phyloP scores from a whole-genome alignment of 257 asterid genomes.

The Sherardia arvensis region DNA sequence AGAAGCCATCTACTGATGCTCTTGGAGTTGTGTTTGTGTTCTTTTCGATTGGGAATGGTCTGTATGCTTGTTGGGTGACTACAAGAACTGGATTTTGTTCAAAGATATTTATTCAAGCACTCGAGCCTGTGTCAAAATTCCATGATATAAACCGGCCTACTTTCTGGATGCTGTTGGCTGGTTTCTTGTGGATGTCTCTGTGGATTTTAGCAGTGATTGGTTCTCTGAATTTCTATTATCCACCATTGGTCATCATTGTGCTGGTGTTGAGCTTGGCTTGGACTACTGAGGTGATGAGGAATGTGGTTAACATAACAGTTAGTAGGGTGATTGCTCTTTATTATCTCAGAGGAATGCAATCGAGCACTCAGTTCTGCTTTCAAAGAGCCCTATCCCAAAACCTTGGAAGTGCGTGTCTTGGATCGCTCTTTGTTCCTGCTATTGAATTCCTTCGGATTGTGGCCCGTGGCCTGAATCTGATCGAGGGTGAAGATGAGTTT shows the following conservation, averaged over 20 bases:
- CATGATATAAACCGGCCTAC: conserved; percentile 66
- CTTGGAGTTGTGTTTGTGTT: conserved; percentile 52
- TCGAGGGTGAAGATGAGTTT: conserved; percentile 97
- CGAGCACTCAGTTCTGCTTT: conserved; percentile 73
- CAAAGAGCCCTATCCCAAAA: conserved; percentile 76
- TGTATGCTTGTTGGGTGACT: conserved; percentile 94
- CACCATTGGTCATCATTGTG: conserved; percentile 52
- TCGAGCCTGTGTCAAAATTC: conserved; percentile 74
- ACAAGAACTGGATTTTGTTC: conserved; percentile 74
- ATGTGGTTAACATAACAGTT: conserved; percentile 76
- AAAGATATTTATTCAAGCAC: conserved; percentile 53
- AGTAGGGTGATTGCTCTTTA: conserved; percentile 82
- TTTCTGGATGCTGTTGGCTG: conserved; percentile 72
- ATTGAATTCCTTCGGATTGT: conserved; percentile 72
- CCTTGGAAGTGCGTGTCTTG: conserved; percentile 89
- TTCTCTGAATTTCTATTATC: conserved; percentile 58
- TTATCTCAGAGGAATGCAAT: conserved; percentile 90
- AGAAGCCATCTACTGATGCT: conserved; percentile 71
- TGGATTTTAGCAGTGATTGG: conserved; percentile 88
- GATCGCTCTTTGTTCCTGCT: conserved; percentile 82
- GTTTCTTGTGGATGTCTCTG: conserved; percentile 87
- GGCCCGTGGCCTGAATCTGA: conserved; percentile 79
- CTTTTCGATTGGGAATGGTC: conserved; percentile 75
- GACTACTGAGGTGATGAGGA: conserved; percentile 97
- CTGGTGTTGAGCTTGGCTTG: conserved; percentile 68